Evolutionary conservation across 2,329 filamentous ascomycete genomes (phyloP).

Genomic region (Clarireedia monteithiana): DNA sequence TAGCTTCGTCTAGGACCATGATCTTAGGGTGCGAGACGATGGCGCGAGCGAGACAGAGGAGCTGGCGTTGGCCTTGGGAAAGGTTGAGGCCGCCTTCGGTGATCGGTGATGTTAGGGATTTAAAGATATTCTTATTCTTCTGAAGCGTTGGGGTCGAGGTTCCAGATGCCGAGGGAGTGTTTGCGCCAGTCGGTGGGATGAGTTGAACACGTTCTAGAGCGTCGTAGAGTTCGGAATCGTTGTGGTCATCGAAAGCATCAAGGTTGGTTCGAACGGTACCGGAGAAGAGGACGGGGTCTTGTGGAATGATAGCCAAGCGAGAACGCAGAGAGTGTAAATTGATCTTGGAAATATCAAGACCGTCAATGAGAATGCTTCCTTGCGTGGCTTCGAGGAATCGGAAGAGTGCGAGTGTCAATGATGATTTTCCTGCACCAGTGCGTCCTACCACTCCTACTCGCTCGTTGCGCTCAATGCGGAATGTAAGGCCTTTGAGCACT

Average conservation of each 20-base stretch:
- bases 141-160: slow-evolving; percentile 24
- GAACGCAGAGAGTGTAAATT: slow-evolving; percentile 62
- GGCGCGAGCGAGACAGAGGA: slow-evolving; percentile 65
- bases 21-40: slow-evolving; percentile 67
- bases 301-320: slow-evolving; percentile 73
- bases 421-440: slow-evolving; percentile 72
- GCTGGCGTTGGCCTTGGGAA: slow-evolving; percentile 68
- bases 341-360: slow-evolving; percentile 65
- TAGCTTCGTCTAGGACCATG: slow-evolving; percentile 76
- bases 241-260: slow-evolving; percentile 66
- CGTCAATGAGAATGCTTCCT: slow-evolving; percentile 63
- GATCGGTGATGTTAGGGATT: slow-evolving; percentile 52
- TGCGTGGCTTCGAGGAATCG: slow-evolving; percentile 64
- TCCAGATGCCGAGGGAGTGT: slow-evolving; percentile 31
- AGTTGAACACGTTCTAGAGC: slow-evolving; percentile 65
- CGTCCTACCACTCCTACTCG: slow-evolving; percentile 70
- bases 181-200: slow-evolving; percentile 13
- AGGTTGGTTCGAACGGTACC: slow-evolving; percentile 71
- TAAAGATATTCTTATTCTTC: slow-evolving; percentile 58
- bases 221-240: slow-evolving; percentile 60
- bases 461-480: slow-evolving; percentile 58
- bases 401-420: slow-evolving; percentile 67
- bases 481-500: slow-evolving; percentile 62
- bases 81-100: slow-evolving; percentile 68
- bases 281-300: slow-evolving; percentile 75